Conservation (phyloP, 192 early-diverging fungal genomes). For the Podila clonocystis region DNA sequence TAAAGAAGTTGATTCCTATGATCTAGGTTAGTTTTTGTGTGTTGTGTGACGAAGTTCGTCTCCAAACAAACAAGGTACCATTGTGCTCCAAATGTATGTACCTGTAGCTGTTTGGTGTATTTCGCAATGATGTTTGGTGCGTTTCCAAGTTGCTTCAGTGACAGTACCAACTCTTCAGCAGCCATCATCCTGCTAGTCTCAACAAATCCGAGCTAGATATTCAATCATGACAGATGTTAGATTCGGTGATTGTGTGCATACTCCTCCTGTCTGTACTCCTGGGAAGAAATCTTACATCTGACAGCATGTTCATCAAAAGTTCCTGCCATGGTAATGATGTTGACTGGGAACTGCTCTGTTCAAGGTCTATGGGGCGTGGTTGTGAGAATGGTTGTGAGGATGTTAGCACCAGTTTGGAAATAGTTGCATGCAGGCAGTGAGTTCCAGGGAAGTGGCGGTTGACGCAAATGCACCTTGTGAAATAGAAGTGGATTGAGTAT, state of each 20-base stretch:
- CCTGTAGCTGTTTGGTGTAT: conserved; percentile 28
- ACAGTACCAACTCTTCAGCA: conserved; percentile 40
- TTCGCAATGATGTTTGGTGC: conserved; percentile 34
- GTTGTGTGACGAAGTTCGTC: background rate
- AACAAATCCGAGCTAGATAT: conserved; percentile 27
- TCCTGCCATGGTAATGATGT: conserved; percentile 29
- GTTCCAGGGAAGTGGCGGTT: too few relatives aligned
- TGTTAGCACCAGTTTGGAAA: background rate
- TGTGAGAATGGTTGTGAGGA: background rate
- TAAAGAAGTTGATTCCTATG: conserved; percentile 13
- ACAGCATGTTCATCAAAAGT: conserved; percentile 27
- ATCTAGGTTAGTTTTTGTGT: background rate
- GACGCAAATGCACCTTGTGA: too few relatives aligned
- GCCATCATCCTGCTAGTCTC: conserved; percentile 48
- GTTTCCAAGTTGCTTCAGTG: conserved; percentile 14
- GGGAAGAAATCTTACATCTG: conserved; percentile 15
- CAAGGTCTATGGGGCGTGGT: background rate
- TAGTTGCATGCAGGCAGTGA: background rate
- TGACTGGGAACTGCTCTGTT: conserved; percentile 3
- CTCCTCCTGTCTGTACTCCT: background rate
- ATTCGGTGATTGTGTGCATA: background rate
- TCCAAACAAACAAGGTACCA: background rate
- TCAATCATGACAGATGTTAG: background rate
- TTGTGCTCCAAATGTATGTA: conserved; percentile 1
- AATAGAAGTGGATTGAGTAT: too few relatives aligned